Evolutionary conservation across 495 filamentous ascomycete species (phyloP).

Genomic region (Platismatia glauca): DNA sequence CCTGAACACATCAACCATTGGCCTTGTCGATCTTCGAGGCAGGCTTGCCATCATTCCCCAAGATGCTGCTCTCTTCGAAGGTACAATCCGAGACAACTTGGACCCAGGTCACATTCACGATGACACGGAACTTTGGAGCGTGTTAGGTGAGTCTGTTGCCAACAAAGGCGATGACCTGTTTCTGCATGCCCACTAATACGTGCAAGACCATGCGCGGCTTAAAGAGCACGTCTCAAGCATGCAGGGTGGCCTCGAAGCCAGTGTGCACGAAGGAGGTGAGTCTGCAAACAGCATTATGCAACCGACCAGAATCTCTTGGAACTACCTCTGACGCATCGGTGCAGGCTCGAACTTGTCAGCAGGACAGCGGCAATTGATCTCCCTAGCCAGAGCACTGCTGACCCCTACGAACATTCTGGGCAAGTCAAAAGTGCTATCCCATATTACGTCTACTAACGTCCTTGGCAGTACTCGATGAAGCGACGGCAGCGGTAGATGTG

Average conservation of each 20-base stretch:
- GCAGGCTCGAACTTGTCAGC: conserved; percentile 53
- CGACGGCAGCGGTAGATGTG: conserved; percentile 92
- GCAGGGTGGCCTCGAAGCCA: conserved; percentile 82
- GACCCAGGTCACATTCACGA: conserved; percentile 93
- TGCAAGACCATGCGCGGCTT: conserved; percentile 79
- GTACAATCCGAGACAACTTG: conserved; percentile 89
- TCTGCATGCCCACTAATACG: conserved; percentile 8
- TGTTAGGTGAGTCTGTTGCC: conserved; percentile 66
- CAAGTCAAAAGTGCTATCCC: background rate
- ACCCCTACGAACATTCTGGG: conserved; percentile 88
- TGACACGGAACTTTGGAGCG: conserved; percentile 96
- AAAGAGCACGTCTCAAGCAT: conserved; percentile 85
- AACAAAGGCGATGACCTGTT: background rate
- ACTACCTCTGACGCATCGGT: background rate
- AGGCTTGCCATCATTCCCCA: conserved; percentile 97
- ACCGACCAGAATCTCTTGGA: background rate
- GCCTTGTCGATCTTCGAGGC: conserved; percentile 76
- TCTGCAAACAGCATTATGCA: conserved; percentile 6
- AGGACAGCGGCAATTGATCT: conserved; percentile 79
- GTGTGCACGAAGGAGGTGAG: conserved; percentile 88
- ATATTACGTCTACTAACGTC: background rate
- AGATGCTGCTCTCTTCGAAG: conserved; percentile 95
- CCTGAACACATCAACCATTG: conserved; percentile 83
- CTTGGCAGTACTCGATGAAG: conserved; percentile 73
- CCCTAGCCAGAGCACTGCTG: conserved; percentile 83